Evolutionary conservation across 2,329 filamentous ascomycete genomes (phyloP).

Genomic region (Pseudogymnoascus sp.): DNA sequence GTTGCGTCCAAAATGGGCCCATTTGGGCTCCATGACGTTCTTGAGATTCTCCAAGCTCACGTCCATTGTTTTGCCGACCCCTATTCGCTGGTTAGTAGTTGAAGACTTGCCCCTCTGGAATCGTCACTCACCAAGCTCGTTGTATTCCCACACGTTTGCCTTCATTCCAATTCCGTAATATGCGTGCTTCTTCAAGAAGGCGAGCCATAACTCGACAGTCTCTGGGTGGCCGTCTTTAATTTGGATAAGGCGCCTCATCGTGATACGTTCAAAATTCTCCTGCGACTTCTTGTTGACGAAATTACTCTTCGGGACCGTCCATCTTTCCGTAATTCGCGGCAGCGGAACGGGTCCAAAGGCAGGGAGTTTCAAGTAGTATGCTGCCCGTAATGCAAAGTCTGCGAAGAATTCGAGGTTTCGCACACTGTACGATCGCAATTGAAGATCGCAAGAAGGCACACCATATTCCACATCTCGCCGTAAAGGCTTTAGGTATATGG

Average conservation of each 20-base stretch:
- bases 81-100: slow-evolving; percentile 27
- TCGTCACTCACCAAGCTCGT: slow-evolving; percentile 53
- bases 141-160: slow-evolving; percentile 90
- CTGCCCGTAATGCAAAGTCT: slow-evolving; percentile 89
- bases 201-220: slow-evolving; percentile 83
- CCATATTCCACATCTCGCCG: slow-evolving; percentile 66
- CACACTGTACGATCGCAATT: slow-evolving; percentile 82
- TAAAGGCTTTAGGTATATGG: slow-evolving; percentile 77
- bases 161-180: slow-evolving; percentile 99
- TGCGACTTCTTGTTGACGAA: slow-evolving; percentile 97
- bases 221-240: slow-evolving; percentile 88
- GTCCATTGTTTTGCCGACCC: slow-evolving; percentile 45
- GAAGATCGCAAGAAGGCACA: slow-evolving; percentile 80
- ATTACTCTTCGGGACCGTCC: slow-evolving; percentile 82
- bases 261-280: slow-evolving; percentile 95
- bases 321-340: slow-evolving; percentile 79
- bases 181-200: slow-evolving; percentile 83
- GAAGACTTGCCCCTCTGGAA: neutral
- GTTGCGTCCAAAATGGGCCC: slow-evolving; percentile 47
- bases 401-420: slow-evolving; percentile 89
- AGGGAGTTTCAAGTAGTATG: slow-evolving; percentile 85
- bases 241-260: slow-evolving; percentile 76
- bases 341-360: slow-evolving; percentile 80
- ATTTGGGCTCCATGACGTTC: slow-evolving; percentile 40
- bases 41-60: slow-evolving; percentile 36